A percentile compares a stretch with the other conserved stretches of the same genome.
Evolutionary conservation across 495 filamentous ascomycete species (phyloP).

Genomic region (Saxophila tyrrhenica): DNA sequence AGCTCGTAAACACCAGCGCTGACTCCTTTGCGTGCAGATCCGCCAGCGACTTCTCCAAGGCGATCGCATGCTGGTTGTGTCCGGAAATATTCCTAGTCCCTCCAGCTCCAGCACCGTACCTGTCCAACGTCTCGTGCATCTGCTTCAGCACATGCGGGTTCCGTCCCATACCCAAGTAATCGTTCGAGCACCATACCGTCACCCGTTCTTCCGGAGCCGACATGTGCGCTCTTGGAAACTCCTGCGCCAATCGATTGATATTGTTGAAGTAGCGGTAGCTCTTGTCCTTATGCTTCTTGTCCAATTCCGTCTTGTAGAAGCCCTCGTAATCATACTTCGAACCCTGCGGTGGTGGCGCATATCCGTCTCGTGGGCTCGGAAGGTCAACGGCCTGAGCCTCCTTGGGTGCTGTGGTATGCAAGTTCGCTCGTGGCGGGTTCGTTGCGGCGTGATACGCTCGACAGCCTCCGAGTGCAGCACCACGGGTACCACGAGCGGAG

Average conservation of each 20-base stretch:
- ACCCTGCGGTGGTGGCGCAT: constrained; percentile 31
- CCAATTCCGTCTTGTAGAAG: constrained; percentile 79
- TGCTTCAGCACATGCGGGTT: constrained; percentile 75
- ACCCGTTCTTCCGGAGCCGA: constrained; percentile 74
- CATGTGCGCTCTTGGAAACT: constrained; percentile 93
- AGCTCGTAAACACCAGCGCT: constrained; percentile 89
- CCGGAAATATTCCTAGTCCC: constrained; percentile 97
- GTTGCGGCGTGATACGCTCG: constrained; percentile 39
- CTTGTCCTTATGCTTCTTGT: constrained; percentile 99
- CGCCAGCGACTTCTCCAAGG: constrained; percentile 70
- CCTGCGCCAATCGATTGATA: constrained; percentile 94
- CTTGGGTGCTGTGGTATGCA: constrained; percentile 67
- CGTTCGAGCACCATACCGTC: constrained; percentile 98
- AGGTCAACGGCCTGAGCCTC: constrained; percentile 62
- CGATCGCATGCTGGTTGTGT: constrained; percentile 88
- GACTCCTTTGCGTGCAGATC: constrained; percentile 86
- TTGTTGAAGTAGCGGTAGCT: constrained; percentile 99
- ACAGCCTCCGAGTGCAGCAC: constrained; percentile 31
- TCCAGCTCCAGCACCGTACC: constrained; percentile 88
- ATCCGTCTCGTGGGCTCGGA: constrained; percentile 48
- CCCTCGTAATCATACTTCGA: constrained; percentile 76
- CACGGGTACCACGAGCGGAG: not conserved
- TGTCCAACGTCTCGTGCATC: constrained; percentile 92
- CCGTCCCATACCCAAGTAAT: constrained; percentile 95
- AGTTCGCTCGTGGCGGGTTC: constrained; percentile 49